phyloP scores from a whole-genome alignment of 805 yeast genomes.

The Metschnikowia baotianmanensis region DNA sequence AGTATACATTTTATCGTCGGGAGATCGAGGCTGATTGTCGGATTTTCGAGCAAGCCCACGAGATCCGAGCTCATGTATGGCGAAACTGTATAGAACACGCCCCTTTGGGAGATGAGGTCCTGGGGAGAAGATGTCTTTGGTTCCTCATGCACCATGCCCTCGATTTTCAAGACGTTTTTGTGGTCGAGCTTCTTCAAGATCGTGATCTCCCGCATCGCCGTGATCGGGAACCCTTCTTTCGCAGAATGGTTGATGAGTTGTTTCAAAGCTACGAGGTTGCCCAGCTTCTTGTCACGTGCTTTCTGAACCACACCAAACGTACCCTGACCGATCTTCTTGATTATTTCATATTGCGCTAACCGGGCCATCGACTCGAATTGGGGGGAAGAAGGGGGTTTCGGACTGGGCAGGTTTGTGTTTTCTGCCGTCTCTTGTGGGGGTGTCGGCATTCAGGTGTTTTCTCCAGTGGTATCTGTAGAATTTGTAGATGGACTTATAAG shows the following conservation, averaged over 20 bases:
- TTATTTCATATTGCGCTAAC: slow-evolving; percentile 31
- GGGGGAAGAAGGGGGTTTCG: slow-evolving; percentile 19
- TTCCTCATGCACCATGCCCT: slow-evolving; percentile 68
- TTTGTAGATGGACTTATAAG: too few relatives aligned
- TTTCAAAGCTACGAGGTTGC: slow-evolving; percentile 78
- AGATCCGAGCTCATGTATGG: slow-evolving; percentile 93
- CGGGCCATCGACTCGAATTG: slow-evolving; percentile 33
- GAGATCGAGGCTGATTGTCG: slow-evolving; percentile 55
- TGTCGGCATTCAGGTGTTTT: slow-evolving; percentile 2
- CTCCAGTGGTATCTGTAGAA: too few relatives aligned
- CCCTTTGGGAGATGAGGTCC: slow-evolving; percentile 37
- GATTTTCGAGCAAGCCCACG: slow-evolving; percentile 85
- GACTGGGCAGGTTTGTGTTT: neutral
- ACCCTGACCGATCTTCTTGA: slow-evolving; percentile 44
- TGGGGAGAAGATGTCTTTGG: slow-evolving; percentile 33
- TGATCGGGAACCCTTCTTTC: slow-evolving; percentile 85
- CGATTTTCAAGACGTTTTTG: slow-evolving; percentile 67
- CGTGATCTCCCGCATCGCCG: slow-evolving; percentile 89
- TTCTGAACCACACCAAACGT: slow-evolving; percentile 73
- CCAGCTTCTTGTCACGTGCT: slow-evolving; percentile 57
- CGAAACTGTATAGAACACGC: slow-evolving; percentile 76
- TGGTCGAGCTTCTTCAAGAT: slow-evolving; percentile 72
- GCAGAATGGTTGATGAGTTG: slow-evolving; percentile 75
- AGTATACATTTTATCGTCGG: slow-evolving; percentile 81
- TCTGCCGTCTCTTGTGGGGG: neutral